These are phyloP conservation scores for Penicillium sp. DNA, from an alignment of 2,329 filamentous ascomycete genomes.

Conservation along the genomic window DNA sequence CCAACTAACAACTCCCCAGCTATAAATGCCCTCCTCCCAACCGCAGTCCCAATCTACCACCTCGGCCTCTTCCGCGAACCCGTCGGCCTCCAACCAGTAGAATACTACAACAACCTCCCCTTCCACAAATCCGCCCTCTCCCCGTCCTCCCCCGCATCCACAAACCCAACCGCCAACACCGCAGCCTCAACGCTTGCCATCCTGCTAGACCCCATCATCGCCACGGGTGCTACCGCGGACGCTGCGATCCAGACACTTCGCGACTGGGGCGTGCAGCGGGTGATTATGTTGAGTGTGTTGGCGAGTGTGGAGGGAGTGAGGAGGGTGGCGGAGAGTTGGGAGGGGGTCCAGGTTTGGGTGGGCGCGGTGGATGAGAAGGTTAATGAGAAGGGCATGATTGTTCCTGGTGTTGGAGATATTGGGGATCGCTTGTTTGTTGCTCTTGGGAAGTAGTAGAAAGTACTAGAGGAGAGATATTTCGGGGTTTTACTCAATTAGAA, in stretches of 20 bases:
- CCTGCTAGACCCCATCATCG: slow-evolving; percentile 89
- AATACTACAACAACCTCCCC: slow-evolving; percentile 98
- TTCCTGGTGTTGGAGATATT: slow-evolving; percentile 87
- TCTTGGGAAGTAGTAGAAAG: slow-evolving; percentile 72
- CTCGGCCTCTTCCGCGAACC: slow-evolving; percentile 94
- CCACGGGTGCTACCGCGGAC: slow-evolving; percentile 86
- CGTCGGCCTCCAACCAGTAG: slow-evolving; percentile 82
- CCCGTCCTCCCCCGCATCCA: slow-evolving; percentile 36
- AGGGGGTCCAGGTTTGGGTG: slow-evolving; percentile 71
- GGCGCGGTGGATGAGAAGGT: slow-evolving; percentile 76
- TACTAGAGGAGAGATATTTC: background rate
- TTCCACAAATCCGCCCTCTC: slow-evolving; percentile 55
- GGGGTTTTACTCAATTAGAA: background rate
- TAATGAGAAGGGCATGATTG: slow-evolving; percentile 84
- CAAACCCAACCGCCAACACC: slow-evolving; percentile 40
- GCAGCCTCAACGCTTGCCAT: slow-evolving; percentile 71
- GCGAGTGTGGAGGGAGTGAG: slow-evolving; percentile 73
- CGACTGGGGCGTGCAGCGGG: slow-evolving; percentile 87
- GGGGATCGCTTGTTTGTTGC: slow-evolving; percentile 90
- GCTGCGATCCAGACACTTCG: slow-evolving; percentile 87
- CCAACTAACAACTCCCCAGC: slow-evolving; percentile 54
- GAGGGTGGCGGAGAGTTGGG: slow-evolving; percentile 77
- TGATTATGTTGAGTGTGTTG: slow-evolving; percentile 78
- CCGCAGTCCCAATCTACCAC: slow-evolving; percentile 83
- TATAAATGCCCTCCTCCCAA: slow-evolving; percentile 80